Conservation (phyloP, 1,284 basidiomycete genomes). For the Melampsora larici-populina region DNA sequence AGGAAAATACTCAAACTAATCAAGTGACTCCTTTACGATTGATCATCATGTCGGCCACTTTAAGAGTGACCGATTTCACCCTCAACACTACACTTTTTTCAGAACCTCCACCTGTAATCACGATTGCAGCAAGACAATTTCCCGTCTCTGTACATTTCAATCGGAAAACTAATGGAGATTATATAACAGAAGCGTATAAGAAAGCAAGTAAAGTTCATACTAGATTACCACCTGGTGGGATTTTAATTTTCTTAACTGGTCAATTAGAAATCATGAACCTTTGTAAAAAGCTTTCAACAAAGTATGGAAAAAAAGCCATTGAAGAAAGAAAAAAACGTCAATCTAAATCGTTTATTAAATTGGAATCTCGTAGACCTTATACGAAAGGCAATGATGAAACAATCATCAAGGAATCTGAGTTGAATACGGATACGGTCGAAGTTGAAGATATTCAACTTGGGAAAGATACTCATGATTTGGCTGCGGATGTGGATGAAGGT, state of each 20-base stretch:
- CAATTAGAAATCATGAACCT: constrained; percentile 70
- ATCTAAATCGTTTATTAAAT: constrained; percentile 46
- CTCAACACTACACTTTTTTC: constrained; percentile 80
- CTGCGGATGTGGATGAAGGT: constrained; percentile 58
- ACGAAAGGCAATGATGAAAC: constrained; percentile 28
- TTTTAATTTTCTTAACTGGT: constrained; percentile 73
- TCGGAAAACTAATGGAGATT: constrained; percentile 77
- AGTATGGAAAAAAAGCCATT: constrained; percentile 68
- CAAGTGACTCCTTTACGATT: constrained; percentile 71
- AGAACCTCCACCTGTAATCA: constrained; percentile 80
- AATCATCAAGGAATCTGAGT: constrained; percentile 21
- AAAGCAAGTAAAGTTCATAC: constrained; percentile 80
- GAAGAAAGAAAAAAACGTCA: constrained; percentile 59
- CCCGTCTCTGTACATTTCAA: constrained; percentile 94
- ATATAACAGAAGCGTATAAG: constrained; percentile 82
- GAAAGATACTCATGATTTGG: constrained; percentile 54
- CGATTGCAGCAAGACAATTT: constrained; percentile 84
- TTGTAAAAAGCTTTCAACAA: constrained; percentile 70
- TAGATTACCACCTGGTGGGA: constrained; percentile 66
- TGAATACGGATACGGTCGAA: constrained; percentile 50
- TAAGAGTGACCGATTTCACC: constrained; percentile 88
- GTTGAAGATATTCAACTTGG: constrained; percentile 52
- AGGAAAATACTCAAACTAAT: not conserved
- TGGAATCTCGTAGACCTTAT: not conserved
- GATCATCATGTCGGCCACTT: constrained; percentile 97